A percentile compares a stretch with the other conserved stretches of the same genome.
These are phyloP conservation scores for Aspergillus chevalieri DNA, from an alignment of 2,329 filamentous ascomycete genomes.

Conservation along the genomic window DNA sequence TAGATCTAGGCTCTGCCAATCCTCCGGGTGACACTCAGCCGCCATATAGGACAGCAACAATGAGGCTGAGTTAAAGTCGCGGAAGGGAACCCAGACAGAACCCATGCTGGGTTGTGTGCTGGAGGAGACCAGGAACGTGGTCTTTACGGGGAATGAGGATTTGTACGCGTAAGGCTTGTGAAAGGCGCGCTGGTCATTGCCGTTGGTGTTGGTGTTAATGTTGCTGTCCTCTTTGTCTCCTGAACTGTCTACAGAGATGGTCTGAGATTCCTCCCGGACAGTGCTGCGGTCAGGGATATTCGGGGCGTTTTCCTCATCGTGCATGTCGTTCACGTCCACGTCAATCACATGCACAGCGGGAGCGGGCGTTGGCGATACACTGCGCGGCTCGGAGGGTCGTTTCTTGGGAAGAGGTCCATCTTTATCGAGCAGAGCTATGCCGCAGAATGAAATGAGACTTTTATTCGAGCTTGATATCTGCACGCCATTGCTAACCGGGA, in stretches of 20 bases:
- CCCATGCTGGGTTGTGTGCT: conserved; percentile 8
- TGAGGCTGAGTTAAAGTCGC: conserved; percentile 7
- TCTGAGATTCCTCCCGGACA: not conserved
- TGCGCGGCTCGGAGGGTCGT: not conserved
- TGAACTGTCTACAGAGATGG: not conserved
- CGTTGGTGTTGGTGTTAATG: not conserved
- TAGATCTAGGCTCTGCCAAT: conserved; percentile 3
- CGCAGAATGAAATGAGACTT: not conserved
- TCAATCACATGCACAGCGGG: not conserved
- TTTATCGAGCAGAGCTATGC: not conserved
- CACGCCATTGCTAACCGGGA: not conserved
- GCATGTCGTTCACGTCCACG: no score
- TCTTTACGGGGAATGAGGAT: not conserved
- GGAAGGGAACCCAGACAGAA: conserved; percentile 13
- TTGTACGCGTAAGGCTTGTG: not conserved
- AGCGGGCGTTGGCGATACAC: not conserved
- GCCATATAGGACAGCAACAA: conserved; percentile 13
- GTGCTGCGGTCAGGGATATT: no score
- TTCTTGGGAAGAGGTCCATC: not conserved
- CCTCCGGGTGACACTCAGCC: conserved; percentile 6
- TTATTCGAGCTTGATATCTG: not conserved
- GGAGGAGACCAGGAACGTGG: conserved; percentile 13
- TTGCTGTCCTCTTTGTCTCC: not conserved
- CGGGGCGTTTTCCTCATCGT: no score
- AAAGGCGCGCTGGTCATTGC: no score